Conservation (phyloP, 1,284 basidiomycete species). For the Tylopilus sp. region DNA sequence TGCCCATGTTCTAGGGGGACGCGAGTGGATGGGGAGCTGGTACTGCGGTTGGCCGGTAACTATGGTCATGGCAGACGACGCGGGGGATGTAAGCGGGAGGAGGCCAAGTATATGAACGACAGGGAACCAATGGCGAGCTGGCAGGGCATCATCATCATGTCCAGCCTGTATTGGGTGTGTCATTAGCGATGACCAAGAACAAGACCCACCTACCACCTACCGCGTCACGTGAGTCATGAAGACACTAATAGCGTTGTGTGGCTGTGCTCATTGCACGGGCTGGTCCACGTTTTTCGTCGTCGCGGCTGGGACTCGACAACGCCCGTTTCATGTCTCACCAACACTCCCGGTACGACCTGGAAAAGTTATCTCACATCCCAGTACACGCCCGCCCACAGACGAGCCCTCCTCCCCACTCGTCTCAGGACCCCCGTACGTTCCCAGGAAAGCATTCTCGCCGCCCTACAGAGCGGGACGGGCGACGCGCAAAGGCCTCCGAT, state of each 20-base stretch:
- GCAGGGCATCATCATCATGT: neutral
- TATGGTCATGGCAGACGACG: slow-evolving; percentile 22
- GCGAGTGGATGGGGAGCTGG: slow-evolving; percentile 54
- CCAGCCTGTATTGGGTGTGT: too few relatives aligned
- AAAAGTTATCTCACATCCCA: neutral
- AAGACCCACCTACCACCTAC: too few relatives aligned
- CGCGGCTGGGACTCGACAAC: too few relatives aligned
- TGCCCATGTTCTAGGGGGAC: slow-evolving; percentile 55
- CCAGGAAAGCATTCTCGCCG: slow-evolving; percentile 28
- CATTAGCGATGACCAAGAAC: too few relatives aligned
- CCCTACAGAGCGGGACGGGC: slow-evolving; percentile 25
- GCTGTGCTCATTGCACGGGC: too few relatives aligned
- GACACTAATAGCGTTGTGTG: too few relatives aligned
- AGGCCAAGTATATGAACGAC: slow-evolving; percentile 14
- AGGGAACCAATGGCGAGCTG: neutral
- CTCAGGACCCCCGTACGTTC: slow-evolving; percentile 9
- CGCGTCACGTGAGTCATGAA: too few relatives aligned
- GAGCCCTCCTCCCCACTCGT: slow-evolving; percentile 25
- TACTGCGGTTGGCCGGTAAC: slow-evolving; percentile 31
- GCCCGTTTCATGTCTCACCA: neutral
- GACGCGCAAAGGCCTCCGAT: slow-evolving; percentile 16
- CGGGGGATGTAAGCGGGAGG: slow-evolving; percentile 1
- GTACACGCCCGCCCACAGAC: slow-evolving; percentile 28
- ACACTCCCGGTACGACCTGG: neutral
- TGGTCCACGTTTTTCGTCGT: too few relatives aligned